Conservation (phyloP, 129 eudicot genomes). For the Saussurea involucrata region DNA sequence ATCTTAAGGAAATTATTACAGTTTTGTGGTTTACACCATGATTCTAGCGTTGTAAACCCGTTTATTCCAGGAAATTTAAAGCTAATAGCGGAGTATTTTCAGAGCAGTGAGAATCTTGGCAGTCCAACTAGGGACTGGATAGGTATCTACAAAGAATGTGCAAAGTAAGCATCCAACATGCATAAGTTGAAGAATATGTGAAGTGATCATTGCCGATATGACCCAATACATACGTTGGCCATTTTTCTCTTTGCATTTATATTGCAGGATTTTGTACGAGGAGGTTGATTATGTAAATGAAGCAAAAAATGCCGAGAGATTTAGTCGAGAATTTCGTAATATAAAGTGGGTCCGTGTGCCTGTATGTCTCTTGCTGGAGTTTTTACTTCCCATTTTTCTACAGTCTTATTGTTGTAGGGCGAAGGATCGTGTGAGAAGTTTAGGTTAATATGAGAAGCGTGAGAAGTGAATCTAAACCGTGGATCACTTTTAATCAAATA, state of each 20-base stretch:
- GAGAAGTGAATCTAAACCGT: too few species aligned
- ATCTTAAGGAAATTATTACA: neutral
- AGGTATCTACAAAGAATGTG: conserved; percentile 92
- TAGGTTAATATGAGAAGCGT: too few species aligned
- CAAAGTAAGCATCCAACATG: conserved; percentile 55
- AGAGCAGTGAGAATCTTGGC: conserved; percentile 83
- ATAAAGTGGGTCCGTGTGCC: conserved; percentile 99
- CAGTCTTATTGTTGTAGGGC: neutral
- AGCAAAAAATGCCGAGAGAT: conserved; percentile 97
- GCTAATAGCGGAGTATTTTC: conserved; percentile 81
- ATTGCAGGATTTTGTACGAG: conserved; percentile 85
- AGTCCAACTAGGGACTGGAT: conserved; percentile 93
- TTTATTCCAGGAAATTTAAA: conserved; percentile 70
- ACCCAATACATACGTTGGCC: neutral
- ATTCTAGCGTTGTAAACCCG: neutral
- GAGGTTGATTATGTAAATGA: conserved; percentile 95
- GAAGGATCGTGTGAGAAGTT: too few species aligned
- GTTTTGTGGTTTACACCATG: neutral
- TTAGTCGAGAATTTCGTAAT: conserved; percentile 94
- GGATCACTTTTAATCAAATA: too few species aligned
- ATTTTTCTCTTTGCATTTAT: neutral
- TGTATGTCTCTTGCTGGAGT: conserved; percentile 57
- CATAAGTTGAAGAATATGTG: neutral
- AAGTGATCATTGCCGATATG: neutral
- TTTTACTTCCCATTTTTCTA: neutral